Evolutionary conservation across 1,284 basidiomycete genomes (phyloP), one percentile per base, ranked within the genome.

Genomic region (Coniophora puteana): DNA sequence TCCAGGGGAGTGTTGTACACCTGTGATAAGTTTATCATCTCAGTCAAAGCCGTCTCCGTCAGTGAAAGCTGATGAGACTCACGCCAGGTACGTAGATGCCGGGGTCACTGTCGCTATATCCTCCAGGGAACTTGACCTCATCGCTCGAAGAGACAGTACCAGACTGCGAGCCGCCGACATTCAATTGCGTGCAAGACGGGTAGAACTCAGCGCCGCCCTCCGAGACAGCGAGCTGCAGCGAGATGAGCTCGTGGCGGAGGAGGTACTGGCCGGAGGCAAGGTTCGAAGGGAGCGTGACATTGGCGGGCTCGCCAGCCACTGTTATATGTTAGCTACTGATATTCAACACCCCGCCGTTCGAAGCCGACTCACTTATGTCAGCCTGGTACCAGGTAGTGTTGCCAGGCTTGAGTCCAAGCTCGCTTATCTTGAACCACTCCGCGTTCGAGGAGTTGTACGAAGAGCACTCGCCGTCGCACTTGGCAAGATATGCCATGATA

Each of bases 161-260:
- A 11, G 60, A 70, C 12, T 70, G 71, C 17, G 58, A 68, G 22
- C 81, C 82, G 2, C 68, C 67, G 29, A 88, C 63, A 17, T 51
- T 65, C 44, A 88, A 51, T 53, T 87, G 85, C 4, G 73, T 59
- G 56, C 84, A 88, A n/a, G 72, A 76, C 0, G 78, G 77, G 56
- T 87, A 88, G 66, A 83, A 86, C 61, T 87, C 83, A 13, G 80
- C 83, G 13, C 78, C 78, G 5, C 76, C 75, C 1, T 37, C 3
- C 1, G 53, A 44, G 35, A 53, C 56, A 12, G 72, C 85, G 28
- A 75, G 66, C 48, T 88, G 85, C 13, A 87, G 73, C 6, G 79
- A 75, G 54, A 88, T 79, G 55, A 88, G 74, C 61, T 88, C 84
- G 55, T 82, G 76, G 3, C 85, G 79, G 49, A 88, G 58, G 43